Percentiles rank a stretch among this genome's conserved stretches.
Conservation (phyloP, 2,329 filamentous ascomycete genomes). For the Ophiostoma pallidulum region DNA sequence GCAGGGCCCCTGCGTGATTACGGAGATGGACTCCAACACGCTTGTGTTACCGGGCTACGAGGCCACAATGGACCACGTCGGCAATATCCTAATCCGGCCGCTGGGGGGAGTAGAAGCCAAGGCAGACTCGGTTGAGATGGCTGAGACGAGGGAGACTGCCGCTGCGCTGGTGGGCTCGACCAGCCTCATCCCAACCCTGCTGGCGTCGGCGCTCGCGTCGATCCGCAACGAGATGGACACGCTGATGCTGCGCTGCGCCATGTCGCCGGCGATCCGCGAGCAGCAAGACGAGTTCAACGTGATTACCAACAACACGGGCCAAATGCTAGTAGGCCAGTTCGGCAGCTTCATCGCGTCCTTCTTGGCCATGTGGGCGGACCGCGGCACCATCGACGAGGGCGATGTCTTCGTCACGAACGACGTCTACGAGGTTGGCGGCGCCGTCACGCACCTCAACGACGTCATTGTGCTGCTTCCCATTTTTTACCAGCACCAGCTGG, state of each 20-base stretch:
- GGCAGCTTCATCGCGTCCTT: conserved; percentile 28
- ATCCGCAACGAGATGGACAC: conserved; percentile 42
- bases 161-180: not conserved
- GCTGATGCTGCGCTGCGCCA: conserved; percentile 39
- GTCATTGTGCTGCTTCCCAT: conserved; percentile 41
- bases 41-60: conserved; percentile 37
- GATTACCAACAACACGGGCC: conserved; percentile 36
- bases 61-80: conserved; percentile 36
- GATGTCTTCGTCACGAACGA: conserved; percentile 44
- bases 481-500: conserved; percentile 32
- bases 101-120: not conserved
- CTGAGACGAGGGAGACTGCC: not conserved
- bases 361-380: conserved; percentile 30
- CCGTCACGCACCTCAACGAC: conserved; percentile 40
- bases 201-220: conserved; percentile 35
- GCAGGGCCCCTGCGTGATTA: conserved; percentile 35
- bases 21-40: conserved; percentile 43
- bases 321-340: conserved; percentile 43
- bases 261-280: conserved; percentile 41
- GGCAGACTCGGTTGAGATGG: no score
- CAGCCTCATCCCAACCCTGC: conserved; percentile 31
- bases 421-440: conserved; percentile 37
- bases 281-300: conserved; percentile 45
- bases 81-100: conserved; percentile 39
- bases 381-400: conserved; percentile 36